Conservation (phyloP, 345 rosid species). For the Murraya paniculata region DNA sequence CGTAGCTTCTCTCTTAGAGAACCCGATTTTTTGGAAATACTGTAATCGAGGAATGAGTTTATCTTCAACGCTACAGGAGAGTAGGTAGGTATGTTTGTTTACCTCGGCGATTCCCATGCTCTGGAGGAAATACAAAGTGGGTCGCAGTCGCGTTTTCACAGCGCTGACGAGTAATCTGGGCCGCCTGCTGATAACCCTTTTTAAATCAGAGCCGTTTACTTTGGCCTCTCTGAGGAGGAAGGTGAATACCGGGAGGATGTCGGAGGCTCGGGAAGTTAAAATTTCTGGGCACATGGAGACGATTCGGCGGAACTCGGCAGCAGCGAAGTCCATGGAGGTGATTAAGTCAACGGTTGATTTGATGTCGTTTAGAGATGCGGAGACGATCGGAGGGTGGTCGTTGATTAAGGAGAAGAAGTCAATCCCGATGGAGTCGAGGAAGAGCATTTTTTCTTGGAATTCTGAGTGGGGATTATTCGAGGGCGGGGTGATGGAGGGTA, state of each 20-base stretch:
- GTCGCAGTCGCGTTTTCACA: conserved; percentile 60
- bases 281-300: conserved; percentile 76
- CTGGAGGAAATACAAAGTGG: conserved; percentile 77
- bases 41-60: conserved; percentile 68
- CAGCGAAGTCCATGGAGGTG: conserved; percentile 48
- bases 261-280: conserved; percentile 38
- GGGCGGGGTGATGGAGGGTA: conserved; percentile 22
- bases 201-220: conserved; percentile 51
- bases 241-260: conserved; percentile 60
- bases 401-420: conserved; percentile 56
- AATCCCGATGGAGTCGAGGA: conserved; percentile 77
- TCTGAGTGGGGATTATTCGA: conserved; percentile 30
- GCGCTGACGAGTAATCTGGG: conserved; percentile 73
- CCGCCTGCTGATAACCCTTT: conserved; percentile 62
- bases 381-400: conserved; percentile 54
- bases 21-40: conserved; percentile 63
- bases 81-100: conserved; percentile 58
- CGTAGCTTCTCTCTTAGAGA: conserved; percentile 47
- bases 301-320: conserved; percentile 61
- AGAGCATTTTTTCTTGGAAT: conserved; percentile 67
- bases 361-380: conserved; percentile 44
- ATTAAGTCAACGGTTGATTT: conserved; percentile 66
- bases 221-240: conserved; percentile 89
- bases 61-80: conserved; percentile 78
- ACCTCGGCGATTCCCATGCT: conserved; percentile 71